phyloP scores from a whole-genome alignment of 1,284 basidiomycete genomes.

The Caloboletus inedulis region DNA sequence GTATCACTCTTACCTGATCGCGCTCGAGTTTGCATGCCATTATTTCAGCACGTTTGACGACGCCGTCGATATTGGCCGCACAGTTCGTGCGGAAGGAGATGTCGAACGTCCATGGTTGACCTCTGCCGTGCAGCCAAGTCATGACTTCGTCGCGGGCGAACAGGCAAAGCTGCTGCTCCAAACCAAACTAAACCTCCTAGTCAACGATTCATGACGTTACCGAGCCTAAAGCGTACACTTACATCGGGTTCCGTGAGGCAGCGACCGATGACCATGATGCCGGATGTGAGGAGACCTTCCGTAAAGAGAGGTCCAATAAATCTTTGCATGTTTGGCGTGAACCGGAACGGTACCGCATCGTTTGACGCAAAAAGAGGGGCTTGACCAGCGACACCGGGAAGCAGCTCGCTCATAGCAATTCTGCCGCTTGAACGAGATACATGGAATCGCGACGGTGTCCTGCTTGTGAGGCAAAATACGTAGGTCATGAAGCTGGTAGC shows the following conservation, averaged over 20 bases:
- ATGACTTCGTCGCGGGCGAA: constrained; percentile 94
- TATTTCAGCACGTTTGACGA: constrained; percentile 83
- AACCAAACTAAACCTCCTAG: constrained; percentile 58
- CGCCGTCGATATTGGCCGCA: constrained; percentile 69
- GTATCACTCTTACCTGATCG: constrained; percentile 58
- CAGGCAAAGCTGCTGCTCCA: constrained; percentile 86
- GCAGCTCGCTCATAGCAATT: constrained; percentile 87
- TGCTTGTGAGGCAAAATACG: constrained; percentile 80
- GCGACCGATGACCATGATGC: constrained; percentile 89
- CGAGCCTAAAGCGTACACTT: constrained; percentile 20
- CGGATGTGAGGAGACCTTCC: constrained; percentile 86
- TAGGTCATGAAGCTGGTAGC: constrained; percentile 93
- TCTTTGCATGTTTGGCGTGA: constrained; percentile 95
- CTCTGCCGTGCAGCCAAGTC: constrained; percentile 60
- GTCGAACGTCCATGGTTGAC: constrained; percentile 55
- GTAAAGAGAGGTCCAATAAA: constrained; percentile 89
- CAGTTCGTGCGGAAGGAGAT: constrained; percentile 67
- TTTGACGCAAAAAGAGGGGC: constrained; percentile 72
- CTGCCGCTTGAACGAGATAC: constrained; percentile 86
- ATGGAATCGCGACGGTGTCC: constrained; percentile 84
- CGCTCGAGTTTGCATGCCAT: constrained; percentile 84
- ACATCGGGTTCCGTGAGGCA: constrained; percentile 93
- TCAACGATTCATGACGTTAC: neutral
- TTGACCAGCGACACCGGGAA: constrained; percentile 63
- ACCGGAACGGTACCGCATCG: constrained; percentile 94